Percentiles rank a stretch among this genome's conserved stretches.
Evolutionary conservation across 2,329 filamentous ascomycete species (phyloP).

Genomic region (Cladophialophora bantiana): DNA sequence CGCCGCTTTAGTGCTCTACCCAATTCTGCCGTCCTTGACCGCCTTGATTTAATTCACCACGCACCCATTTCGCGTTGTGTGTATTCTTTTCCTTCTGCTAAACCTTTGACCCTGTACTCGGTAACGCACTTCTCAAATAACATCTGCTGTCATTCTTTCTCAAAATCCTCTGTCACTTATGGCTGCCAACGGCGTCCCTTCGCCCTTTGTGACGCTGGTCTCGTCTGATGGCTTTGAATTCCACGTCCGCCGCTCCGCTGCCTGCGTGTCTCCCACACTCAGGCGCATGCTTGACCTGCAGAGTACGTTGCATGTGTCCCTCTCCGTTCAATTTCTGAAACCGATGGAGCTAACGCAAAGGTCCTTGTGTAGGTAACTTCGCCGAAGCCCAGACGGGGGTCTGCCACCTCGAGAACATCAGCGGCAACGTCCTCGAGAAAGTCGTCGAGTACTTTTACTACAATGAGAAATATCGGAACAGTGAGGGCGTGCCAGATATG

Average conservation of each 20-base stretch:
- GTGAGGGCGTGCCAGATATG: constrained; percentile 69
- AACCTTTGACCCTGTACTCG: background rate
- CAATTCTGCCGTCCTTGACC: background rate
- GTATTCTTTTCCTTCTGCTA: background rate
- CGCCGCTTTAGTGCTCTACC: background rate
- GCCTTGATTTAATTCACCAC: background rate
- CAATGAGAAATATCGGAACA: constrained; percentile 68
- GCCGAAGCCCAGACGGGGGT: constrained; percentile 65
- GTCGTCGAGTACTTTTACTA: constrained; percentile 76
- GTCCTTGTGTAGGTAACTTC: constrained; percentile 60
- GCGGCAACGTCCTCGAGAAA: constrained; percentile 69
- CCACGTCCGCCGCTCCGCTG: constrained; percentile 66
- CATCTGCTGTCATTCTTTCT: background rate
- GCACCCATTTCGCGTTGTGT: background rate
- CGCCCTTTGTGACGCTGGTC: constrained; percentile 68
- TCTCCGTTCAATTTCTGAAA: background rate
- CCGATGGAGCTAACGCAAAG: background rate
- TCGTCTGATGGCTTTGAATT: constrained; percentile 71
- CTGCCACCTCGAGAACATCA: constrained; percentile 67
- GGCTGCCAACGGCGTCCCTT: constrained; percentile 24
- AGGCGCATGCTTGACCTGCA: constrained; percentile 68
- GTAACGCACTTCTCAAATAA: background rate
- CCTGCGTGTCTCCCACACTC: constrained; percentile 67
- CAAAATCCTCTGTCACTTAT: constrained; percentile 7
- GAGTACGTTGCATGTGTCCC: constrained; percentile 55